Percentiles rank a stretch among this genome's conserved stretches.
Conservation (phyloP, 2,329 filamentous ascomycete genomes). For the Aspergillus pseudonomiae region DNA sequence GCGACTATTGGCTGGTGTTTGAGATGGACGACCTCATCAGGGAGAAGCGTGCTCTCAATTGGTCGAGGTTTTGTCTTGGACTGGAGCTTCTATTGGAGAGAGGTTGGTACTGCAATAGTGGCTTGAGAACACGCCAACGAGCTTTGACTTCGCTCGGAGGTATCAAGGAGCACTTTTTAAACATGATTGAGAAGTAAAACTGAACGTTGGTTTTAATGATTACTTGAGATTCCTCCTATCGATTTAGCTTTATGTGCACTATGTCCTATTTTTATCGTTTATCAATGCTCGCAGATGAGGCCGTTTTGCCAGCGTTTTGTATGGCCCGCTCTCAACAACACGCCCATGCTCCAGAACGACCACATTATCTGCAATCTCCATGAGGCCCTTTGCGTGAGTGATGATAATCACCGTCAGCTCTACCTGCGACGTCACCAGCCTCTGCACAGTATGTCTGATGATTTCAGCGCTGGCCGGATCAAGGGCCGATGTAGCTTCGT, state of each 20-base stretch:
- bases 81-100: slow-evolving; percentile 2
- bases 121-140: background rate
- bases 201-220: no score
- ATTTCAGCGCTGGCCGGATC: slow-evolving; percentile 69
- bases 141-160: background rate
- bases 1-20: slow-evolving; percentile 3
- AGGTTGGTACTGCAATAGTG: slow-evolving; percentile 5
- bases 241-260: background rate
- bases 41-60: background rate
- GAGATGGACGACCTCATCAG: slow-evolving; percentile 7
- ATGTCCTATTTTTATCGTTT: background rate
- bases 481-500: slow-evolving; percentile 83
- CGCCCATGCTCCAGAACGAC: slow-evolving; percentile 71
- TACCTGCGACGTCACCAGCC: slow-evolving; percentile 49
- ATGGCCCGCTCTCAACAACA: slow-evolving; percentile 70
- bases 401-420: slow-evolving; percentile 75
- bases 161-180: background rate
- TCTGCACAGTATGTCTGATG: slow-evolving; percentile 65
- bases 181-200: background rate
- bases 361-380: slow-evolving; percentile 74
- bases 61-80: background rate
- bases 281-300: slow-evolving; percentile 48
- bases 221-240: no score
- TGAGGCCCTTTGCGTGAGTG: slow-evolving; percentile 84
- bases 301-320: slow-evolving; percentile 58